Conservation (phyloP, 2,329 filamentous ascomycete genomes). For the Hypoxylon sp. region DNA sequence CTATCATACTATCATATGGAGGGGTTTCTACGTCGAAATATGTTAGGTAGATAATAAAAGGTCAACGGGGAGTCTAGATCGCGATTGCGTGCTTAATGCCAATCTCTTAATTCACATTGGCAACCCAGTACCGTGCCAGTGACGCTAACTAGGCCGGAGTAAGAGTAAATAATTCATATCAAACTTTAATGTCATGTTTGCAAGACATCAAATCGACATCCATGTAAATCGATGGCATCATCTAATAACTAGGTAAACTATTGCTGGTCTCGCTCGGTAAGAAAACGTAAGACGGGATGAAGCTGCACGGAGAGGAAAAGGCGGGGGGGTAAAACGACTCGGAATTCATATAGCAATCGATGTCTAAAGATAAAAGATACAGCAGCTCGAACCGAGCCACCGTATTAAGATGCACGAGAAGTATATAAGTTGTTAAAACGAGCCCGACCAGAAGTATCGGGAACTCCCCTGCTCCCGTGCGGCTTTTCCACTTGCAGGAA, state of each 20-base stretch:
- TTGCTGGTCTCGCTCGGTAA: constrained; percentile 5
- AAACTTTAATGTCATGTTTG: not conserved
- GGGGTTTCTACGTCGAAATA: not conserved
- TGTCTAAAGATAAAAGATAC: constrained; percentile 12
- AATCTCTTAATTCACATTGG: constrained; percentile 1
- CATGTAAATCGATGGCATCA: constrained; percentile 27
- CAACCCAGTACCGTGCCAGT: not conserved
- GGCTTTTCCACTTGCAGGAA: constrained; percentile 41
- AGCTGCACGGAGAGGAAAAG: not conserved
- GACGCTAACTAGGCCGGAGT: not conserved
- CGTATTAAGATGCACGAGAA: constrained; percentile 1
- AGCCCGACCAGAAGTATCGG: constrained; percentile 38
- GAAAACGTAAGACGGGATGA: not conserved
- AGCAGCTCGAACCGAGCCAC: constrained; percentile 12
- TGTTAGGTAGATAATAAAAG: not conserved
- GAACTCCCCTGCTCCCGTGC: constrained; percentile 33
- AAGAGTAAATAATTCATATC: not conserved
- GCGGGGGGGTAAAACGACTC: not conserved
- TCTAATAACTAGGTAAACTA: not conserved
- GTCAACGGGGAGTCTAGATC: constrained; percentile 4
- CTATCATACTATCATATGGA: not conserved
- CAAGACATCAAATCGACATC: constrained; percentile 7
- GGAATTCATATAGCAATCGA: not conserved
- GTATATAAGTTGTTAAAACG: constrained; percentile 26
- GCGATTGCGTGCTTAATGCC: constrained; percentile 23